phyloP scores from a whole-genome alignment of 2,329 filamentous ascomycete species.

The Tolypocladium tropicale region DNA sequence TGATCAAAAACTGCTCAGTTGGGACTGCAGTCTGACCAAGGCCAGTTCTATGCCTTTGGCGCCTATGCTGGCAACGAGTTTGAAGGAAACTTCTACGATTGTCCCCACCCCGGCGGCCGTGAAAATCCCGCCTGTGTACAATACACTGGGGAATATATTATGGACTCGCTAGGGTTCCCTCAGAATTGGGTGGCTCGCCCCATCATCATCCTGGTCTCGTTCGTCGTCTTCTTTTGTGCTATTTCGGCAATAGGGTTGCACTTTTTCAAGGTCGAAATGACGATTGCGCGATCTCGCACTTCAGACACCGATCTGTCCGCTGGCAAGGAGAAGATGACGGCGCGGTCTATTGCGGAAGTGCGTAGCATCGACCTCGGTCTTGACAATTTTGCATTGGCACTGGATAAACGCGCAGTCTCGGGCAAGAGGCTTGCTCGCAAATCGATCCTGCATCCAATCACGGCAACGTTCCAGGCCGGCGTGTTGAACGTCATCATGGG shows the following conservation, averaged over 20 bases:
- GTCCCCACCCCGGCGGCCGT: constrained; percentile 51
- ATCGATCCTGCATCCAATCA: constrained; percentile 57
- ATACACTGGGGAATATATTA: constrained; percentile 60
- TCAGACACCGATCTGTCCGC: constrained; percentile 53
- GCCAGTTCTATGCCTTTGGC: constrained; percentile 58
- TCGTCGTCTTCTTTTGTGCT: constrained; percentile 51
- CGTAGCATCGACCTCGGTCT: constrained; percentile 56
- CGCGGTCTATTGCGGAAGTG: constrained; percentile 38
- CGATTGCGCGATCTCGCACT: constrained; percentile 51
- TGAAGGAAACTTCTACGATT: constrained; percentile 60
- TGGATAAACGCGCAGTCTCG: constrained; percentile 49
- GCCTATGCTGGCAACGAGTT: constrained; percentile 67
- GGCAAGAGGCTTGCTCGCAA: constrained; percentile 43
- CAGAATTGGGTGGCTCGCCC: constrained; percentile 56
- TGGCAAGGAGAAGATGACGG: constrained; percentile 59
- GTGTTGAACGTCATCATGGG: constrained; percentile 71
- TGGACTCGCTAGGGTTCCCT: constrained; percentile 59
- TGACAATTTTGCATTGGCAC: constrained; percentile 50
- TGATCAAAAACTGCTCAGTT: not conserved
- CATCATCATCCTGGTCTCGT: constrained; percentile 51
- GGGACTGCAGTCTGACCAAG: not conserved
- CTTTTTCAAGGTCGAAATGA: constrained; percentile 58
- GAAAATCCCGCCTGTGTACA: constrained; percentile 55
- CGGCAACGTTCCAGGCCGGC: constrained; percentile 56
- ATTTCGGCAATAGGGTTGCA: constrained; percentile 51